These are phyloP conservation scores for Cercophora newfieldiana DNA, from an alignment of 495 filamentous ascomycete species.

Conservation along the genomic window DNA sequence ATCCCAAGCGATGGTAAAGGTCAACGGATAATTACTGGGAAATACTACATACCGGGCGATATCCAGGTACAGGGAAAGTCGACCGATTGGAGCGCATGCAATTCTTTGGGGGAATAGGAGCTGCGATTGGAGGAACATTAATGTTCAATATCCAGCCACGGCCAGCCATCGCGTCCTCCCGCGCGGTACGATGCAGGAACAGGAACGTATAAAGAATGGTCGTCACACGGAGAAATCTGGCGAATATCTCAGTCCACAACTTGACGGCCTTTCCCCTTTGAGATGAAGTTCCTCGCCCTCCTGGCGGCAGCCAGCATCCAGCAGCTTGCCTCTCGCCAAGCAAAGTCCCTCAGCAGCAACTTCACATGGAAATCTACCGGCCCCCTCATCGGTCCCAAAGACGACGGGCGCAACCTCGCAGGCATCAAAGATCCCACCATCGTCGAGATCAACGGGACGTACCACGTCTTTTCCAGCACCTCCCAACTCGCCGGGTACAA, in stretches of 20 bases:
- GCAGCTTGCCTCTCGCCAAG: neutral
- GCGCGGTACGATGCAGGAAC: no score
- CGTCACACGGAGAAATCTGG: no score
- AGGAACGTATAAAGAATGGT: neutral
- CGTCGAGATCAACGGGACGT: constrained; percentile 27
- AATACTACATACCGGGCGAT: neutral
- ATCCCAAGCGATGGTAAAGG: neutral
- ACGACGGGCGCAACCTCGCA: constrained; percentile 25
- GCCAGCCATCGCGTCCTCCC: neutral
- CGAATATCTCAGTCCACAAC: no score
- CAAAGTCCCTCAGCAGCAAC: neutral
- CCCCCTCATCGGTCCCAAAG: constrained; percentile 26
- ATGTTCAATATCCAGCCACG: neutral
- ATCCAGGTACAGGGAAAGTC: neutral
- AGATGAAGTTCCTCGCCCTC: neutral
- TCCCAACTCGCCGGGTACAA: constrained; percentile 26
- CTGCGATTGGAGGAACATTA: neutral
- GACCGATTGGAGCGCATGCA: neutral
- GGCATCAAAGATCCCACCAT: constrained; percentile 32
- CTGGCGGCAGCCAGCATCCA: neutral
- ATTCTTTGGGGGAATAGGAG: neutral
- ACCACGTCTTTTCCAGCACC: constrained; percentile 33
- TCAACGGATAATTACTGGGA: neutral
- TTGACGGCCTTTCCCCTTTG: neutral
- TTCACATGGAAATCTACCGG: constrained; percentile 28